Conservation (phyloP, 2,329 filamentous ascomycete genomes). For the Lizonia empirigonia region DNA sequence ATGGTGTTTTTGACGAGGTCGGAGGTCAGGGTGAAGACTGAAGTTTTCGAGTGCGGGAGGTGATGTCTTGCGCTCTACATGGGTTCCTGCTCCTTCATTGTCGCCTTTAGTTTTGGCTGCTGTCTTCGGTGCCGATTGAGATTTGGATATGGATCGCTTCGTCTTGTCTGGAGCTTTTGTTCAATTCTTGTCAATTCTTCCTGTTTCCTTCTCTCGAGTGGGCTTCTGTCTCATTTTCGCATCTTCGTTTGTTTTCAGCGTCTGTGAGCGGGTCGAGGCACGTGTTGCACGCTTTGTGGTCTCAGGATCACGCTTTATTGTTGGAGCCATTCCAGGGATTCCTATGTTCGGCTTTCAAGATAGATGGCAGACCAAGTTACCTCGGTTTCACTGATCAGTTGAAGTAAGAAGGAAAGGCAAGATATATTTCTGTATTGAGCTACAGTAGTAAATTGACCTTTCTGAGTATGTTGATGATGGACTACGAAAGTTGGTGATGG, state of each 20-base stretch:
- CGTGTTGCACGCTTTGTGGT: conserved; percentile 21
- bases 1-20: conserved; percentile 28
- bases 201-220: background rate
- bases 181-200: background rate
- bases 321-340: background rate
- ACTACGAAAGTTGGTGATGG: too few species aligned
- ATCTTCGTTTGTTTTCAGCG: background rate
- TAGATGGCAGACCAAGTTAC: too few species aligned
- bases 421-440: too few species aligned
- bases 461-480: too few species aligned
- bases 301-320: background rate
- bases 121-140: background rate
- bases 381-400: too few species aligned
- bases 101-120: background rate
- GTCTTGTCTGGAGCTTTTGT: background rate
- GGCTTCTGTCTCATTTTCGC: background rate
- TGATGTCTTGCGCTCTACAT: background rate
- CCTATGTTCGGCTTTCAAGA: background rate
- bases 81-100: background rate
- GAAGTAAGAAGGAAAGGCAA: too few species aligned
- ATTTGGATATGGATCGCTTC: background rate
- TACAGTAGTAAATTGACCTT: too few species aligned
- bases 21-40: conserved; percentile 19
- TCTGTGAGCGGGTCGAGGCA: conserved; percentile 10
- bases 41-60: background rate